Percentiles rank a stretch among this genome's conserved stretches.
These are phyloP conservation scores for Microstroma glucosiphilum DNA, from an alignment of 1,284 basidiomycete genomes.

Conservation along the genomic window DNA sequence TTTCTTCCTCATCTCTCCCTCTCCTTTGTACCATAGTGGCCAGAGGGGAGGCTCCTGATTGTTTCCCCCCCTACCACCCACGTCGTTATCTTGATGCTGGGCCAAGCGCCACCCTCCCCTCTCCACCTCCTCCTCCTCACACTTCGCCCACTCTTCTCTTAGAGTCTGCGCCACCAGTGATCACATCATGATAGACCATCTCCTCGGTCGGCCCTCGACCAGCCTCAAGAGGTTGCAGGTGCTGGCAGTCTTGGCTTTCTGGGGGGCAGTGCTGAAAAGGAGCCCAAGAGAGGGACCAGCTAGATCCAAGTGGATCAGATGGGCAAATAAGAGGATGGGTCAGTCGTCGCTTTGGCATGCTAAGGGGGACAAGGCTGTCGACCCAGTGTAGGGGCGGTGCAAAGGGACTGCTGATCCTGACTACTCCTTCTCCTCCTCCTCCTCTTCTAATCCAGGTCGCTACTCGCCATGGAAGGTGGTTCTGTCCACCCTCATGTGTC, in stretches of 20 bases:
- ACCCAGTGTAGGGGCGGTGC: no score
- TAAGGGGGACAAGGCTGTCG: no score
- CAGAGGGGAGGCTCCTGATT: no score
- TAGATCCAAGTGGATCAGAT: slow-evolving; percentile 18
- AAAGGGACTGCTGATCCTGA: not conserved
- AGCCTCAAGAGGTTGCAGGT: slow-evolving; percentile 36
- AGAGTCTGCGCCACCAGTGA: no score
- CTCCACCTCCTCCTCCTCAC: not conserved
- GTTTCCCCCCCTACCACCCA: no score
- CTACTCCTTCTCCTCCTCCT: not conserved
- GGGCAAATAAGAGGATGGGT: slow-evolving; percentile 21
- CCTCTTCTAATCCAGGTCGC: slow-evolving; percentile 59
- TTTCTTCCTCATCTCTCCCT: no score
- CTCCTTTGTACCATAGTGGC: no score
- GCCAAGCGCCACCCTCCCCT: not conserved
- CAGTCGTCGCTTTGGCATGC: slow-evolving; percentile 2
- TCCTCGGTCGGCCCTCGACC: slow-evolving; percentile 43
- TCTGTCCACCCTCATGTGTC: slow-evolving; percentile 70
- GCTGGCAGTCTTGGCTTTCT: slow-evolving; percentile 35
- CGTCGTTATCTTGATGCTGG: no score
- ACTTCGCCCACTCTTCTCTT: not conserved
- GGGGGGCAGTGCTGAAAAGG: slow-evolving; percentile 25
- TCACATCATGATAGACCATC: slow-evolving; percentile 45
- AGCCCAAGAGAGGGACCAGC: slow-evolving; percentile 31
- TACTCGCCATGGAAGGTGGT: slow-evolving; percentile 95